These are phyloP conservation scores for Perkinsus marinus DNA, from an alignment of 169 alveolate genomes.

Conservation along the genomic window DNA sequence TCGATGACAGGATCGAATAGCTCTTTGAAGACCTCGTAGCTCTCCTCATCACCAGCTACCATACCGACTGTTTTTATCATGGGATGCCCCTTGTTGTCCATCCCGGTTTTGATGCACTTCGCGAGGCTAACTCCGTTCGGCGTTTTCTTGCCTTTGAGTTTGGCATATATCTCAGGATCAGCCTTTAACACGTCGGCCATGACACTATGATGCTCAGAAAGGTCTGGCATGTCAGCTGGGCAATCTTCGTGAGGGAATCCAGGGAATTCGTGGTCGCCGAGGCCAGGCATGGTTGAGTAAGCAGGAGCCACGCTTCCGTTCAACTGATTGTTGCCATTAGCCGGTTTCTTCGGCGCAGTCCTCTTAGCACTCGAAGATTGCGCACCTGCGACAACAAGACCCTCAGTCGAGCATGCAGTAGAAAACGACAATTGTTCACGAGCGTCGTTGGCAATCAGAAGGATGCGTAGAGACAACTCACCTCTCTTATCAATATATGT, in stretches of 20 bases:
- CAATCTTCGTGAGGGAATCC: conserved; percentile 12
- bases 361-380: background rate
- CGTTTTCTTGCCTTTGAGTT: conserved; percentile 4
- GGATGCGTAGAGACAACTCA: background rate
- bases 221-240: conserved; percentile 8
- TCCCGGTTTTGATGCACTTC: conserved; percentile 4
- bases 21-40: conserved; percentile 3
- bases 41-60: conserved; percentile 18
- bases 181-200: background rate
- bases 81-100: conserved; percentile 18
- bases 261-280: conserved; percentile 9
- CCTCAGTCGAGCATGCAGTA: background rate
- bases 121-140: conserved; percentile 1
- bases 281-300: conserved; percentile 3
- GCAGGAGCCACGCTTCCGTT: background rate
- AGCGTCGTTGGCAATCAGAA: too few relatives aligned
- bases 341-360: background rate
- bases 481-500: background rate
- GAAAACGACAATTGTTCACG: too few relatives aligned
- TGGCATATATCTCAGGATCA: background rate
- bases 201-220: background rate
- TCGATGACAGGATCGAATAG: conserved; percentile 14
- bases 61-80: background rate
- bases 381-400: background rate
- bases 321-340: background rate